Base-by-base conservation (phyloP, 2,329 filamentous ascomycete genomes). In the Tolypocladium cylindrosporum region DNA sequence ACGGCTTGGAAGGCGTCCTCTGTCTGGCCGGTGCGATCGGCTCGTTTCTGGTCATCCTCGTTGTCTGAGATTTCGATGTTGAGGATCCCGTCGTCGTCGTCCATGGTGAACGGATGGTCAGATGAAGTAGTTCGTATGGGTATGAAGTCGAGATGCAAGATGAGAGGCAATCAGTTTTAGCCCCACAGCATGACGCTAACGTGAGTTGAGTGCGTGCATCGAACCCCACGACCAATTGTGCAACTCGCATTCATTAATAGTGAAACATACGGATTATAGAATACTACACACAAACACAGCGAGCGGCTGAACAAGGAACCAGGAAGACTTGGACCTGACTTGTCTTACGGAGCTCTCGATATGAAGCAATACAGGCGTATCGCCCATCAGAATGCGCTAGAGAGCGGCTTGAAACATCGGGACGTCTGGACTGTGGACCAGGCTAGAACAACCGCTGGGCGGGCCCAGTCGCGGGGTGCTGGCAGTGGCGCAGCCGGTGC, bases 1-100 rank as follows among this genome's bases (percentile, higher is more conserved):
- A 84, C 70, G 6, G 67, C 70, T 60, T 75, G 74, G 62, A 81
- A 83, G 1, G 75, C 75, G 19, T 74, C 75, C 59, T 83, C 79
- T 0, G 80, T 75, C 65, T 83, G 80, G 21, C 64, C 68, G 11
- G 71, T 77, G 19, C 75, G 69, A 55, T 67, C 66, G 40, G 61
- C 56, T 61, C 62, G 58, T 36, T 60, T 60, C 42, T 37, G 16
- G 27, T 60, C 67, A 42, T 60, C 60, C 11, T 65, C 72, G n/a
- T 66, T 66, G 39, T 74, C 71, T 16, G 68, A 69, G 41, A 72
- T 42, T 50, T 70, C 50, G 24, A 72, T 71, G 57, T 66, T 69
- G 58, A 69, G 62, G 41, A 71, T 65, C 13, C 62, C 66, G 59
- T 66, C 61, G 55, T 69, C 57, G 59, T 64, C 64, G 50, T 70